Evolutionary conservation across 805 yeast genomes (phyloP), one percentile per base, ranked within the genome.

Genomic region (Ogataea polymorpha): DNA sequence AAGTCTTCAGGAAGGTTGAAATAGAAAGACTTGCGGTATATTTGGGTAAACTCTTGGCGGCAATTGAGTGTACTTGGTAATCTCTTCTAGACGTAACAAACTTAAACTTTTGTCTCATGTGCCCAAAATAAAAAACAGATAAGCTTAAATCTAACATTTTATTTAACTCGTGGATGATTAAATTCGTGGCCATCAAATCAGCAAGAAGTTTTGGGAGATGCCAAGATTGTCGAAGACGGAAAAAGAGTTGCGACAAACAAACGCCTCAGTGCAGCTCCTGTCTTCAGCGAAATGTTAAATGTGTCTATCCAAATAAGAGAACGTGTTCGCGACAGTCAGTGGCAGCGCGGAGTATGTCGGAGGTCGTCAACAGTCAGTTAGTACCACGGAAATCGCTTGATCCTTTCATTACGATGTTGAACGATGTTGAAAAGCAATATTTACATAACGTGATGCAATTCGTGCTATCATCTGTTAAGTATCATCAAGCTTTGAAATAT

Each of bases 231-330:
- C 58, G 75, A 33, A 62, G 73, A 53, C 53, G 77, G 35, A 73
- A 72, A 49, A 75, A 71, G 15, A 66, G 67, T 35, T 71, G 76
- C 59, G 74, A 70, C 49, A 67, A 70, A 45, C 56, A 59, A 18
- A 62, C 70, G 41, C 75, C 76, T 2, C 68, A 67, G 23, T 71
- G 76, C 53, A 61, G 66, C 3, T 68, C 66, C 21, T 71, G 75
- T 56, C 56, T 61, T 6, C 64, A 65, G 46, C 67, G 74, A 1
- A 72, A 72, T 3, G 71, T 68, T 13, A 65, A 67, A 0, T 74
- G 71, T 47, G 53, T 68, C 11, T 71, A 76, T 40, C 21, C 41
- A 11, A 5, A 10, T 11, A 23, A 23, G 10, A 23, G 26, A 23
- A 23, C n/a, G 5, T 7, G 9, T 12, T 4, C 20, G 3, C 20